These are phyloP conservation scores for Suillus subalutaceus DNA, from an alignment of 768 basidiomycete genomes.

Conservation along the genomic window DNA sequence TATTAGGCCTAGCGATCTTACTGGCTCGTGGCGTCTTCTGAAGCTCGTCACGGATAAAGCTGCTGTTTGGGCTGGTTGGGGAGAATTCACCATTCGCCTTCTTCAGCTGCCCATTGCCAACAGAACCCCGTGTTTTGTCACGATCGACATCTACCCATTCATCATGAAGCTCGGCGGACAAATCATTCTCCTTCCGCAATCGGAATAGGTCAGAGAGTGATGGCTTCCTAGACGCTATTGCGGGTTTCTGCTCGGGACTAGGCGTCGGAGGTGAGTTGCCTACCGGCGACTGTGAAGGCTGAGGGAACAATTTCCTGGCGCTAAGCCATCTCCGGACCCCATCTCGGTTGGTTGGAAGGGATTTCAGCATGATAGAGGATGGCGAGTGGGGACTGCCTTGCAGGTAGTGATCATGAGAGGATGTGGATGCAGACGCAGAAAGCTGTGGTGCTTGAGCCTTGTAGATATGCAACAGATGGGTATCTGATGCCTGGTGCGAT, in stretches of 20 bases:
- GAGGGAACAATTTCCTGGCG: slow-evolving; percentile 57
- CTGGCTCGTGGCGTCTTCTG: slow-evolving; percentile 39
- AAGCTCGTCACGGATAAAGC: slow-evolving; percentile 29
- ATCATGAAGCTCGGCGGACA: slow-evolving; percentile 32
- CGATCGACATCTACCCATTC: slow-evolving; percentile 70
- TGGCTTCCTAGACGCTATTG: slow-evolving; percentile 57
- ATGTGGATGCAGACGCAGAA: slow-evolving; percentile 46
- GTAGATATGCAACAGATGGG: slow-evolving; percentile 60
- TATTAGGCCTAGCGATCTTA: slow-evolving; percentile 34
- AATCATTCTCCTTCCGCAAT: slow-evolving; percentile 56
- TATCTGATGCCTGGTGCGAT: slow-evolving; percentile 72
- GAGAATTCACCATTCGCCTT: slow-evolving; percentile 32
- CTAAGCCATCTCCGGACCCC: slow-evolving; percentile 83
- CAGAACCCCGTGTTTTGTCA: slow-evolving; percentile 44
- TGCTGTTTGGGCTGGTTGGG: slow-evolving; percentile 31
- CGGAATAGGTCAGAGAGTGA: slow-evolving; percentile 69
- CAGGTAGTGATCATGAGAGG: slow-evolving; percentile 56
- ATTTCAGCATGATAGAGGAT: slow-evolving; percentile 38
- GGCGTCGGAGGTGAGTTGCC: slow-evolving; percentile 38
- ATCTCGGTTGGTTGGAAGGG: slow-evolving; percentile 73
- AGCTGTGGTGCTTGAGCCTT: slow-evolving; percentile 44
- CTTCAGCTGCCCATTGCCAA: slow-evolving; percentile 27
- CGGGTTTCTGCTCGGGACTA: slow-evolving; percentile 37
- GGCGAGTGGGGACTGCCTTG: slow-evolving; percentile 39
- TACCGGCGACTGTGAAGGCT: slow-evolving; percentile 42